phyloP scores from a whole-genome alignment of 176 grass and related monocot species.

The Bromus sterilis region DNA sequence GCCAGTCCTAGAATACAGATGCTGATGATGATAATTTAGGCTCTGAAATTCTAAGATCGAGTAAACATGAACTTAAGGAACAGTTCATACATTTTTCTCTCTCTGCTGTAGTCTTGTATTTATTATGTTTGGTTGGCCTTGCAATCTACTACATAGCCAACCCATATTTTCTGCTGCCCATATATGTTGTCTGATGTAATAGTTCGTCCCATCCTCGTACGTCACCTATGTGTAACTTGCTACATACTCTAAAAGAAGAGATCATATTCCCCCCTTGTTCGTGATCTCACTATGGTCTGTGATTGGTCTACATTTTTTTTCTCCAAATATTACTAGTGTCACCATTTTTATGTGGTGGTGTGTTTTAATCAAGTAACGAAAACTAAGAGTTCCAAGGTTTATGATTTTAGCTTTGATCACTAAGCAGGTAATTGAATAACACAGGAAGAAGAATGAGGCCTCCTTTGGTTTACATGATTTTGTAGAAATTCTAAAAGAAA shows the following conservation, averaged over 20 bases:
- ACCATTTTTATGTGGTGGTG: neutral
- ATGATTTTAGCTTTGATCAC: too few relatives aligned
- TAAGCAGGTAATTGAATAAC: too few relatives aligned
- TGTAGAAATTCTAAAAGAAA: too few relatives aligned
- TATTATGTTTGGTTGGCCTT: conserved; percentile 15
- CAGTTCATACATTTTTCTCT: neutral
- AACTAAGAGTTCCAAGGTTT: too few relatives aligned
- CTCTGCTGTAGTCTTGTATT: neutral
- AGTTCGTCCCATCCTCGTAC: conserved; percentile 1
- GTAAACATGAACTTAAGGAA: neutral
- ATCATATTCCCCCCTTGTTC: neutral
- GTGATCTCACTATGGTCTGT: neutral
- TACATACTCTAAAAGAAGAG: conserved; percentile 18
- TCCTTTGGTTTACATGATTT: too few relatives aligned
- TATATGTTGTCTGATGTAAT: conserved; percentile 16
- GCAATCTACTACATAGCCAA: conserved; percentile 6
- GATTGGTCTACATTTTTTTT: neutral
- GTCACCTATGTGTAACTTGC: neutral
- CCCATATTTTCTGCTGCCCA: neutral
- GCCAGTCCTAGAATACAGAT: neutral
- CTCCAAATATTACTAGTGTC: neutral
- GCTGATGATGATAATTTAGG: conserved; percentile 8
- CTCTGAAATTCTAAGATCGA: neutral
- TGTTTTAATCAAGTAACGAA: too few relatives aligned
- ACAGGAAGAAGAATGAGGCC: too few relatives aligned